These are phyloP conservation scores for Quercus variabilis DNA, from an alignment of 306 rosid genomes.

Conservation along the genomic window DNA sequence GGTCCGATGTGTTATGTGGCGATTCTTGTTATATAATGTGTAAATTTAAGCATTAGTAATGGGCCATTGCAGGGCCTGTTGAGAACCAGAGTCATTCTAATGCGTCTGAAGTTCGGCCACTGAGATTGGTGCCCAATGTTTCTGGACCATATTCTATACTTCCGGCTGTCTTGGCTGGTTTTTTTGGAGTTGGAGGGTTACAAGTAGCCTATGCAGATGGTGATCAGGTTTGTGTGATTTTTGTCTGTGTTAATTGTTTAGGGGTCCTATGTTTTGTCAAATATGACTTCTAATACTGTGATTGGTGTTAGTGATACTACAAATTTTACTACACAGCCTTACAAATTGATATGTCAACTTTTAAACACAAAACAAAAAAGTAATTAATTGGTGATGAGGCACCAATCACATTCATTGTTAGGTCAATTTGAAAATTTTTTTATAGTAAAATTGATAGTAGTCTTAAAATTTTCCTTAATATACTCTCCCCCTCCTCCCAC, in stretches of 20 bases:
- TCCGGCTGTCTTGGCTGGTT: constrained; percentile 48
- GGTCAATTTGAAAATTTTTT: too few species aligned
- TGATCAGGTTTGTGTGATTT: constrained; percentile 33
- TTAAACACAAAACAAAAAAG: too few species aligned
- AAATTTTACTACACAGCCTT: too few species aligned
- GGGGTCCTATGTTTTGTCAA: not conserved
- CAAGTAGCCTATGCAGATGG: constrained; percentile 56
- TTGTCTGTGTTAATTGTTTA: not conserved
- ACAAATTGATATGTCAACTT: too few species aligned
- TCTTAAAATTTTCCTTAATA: too few species aligned
- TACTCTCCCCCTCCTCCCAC: too few species aligned
- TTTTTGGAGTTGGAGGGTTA: constrained; percentile 50
- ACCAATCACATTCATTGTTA: too few species aligned
- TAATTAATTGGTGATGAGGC: too few species aligned
- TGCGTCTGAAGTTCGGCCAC: constrained; percentile 27
- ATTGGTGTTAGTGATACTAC: too few species aligned
- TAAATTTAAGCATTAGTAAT: not conserved
- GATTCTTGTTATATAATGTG: not conserved
- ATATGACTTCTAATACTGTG: not conserved
- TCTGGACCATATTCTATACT: constrained; percentile 9
- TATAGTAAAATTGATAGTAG: too few species aligned
- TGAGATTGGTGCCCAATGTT: constrained; percentile 19
- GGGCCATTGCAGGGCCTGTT: constrained; percentile 28
- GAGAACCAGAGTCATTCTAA: constrained; percentile 8
- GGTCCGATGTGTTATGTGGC: not conserved